These are phyloP conservation scores for Seminavis robusta DNA, from an alignment of 108 stramenopile species.

Conservation along the genomic window DNA sequence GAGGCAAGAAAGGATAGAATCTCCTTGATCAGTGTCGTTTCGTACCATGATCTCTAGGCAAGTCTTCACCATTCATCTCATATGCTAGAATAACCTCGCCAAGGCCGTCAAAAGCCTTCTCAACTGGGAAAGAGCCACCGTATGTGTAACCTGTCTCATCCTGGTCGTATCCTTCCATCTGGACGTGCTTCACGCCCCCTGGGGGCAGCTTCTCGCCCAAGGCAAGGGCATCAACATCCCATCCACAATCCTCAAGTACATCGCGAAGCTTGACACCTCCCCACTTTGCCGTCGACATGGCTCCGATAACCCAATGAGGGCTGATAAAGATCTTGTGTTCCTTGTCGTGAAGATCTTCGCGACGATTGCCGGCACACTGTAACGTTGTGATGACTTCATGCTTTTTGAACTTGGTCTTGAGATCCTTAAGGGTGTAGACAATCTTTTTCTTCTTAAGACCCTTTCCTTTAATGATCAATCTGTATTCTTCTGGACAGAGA, in stretches of 20 bases:
- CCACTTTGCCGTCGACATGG: conserved; percentile 79
- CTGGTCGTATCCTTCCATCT: conserved; percentile 57
- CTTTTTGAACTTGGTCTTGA: conserved; percentile 59
- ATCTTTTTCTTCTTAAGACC: conserved; percentile 46
- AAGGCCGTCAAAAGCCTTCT: conserved; percentile 51
- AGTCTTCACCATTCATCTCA: conserved; percentile 73
- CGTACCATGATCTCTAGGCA: conserved; percentile 77
- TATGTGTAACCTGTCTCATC: conserved; percentile 33
- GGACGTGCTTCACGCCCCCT: conserved; percentile 40
- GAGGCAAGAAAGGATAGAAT: no score
- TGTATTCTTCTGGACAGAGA: conserved; percentile 52
- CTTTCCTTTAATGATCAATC: no score
- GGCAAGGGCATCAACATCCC: conserved; percentile 36
- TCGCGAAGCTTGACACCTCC: conserved; percentile 70
- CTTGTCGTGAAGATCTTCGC: conserved; percentile 51
- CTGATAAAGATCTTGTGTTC: no score
- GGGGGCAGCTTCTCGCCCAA: conserved; percentile 4
- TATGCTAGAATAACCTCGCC: conserved; percentile 76
- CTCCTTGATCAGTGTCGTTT: no score
- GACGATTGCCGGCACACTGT: conserved; percentile 84
- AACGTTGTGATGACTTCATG: conserved; percentile 59
- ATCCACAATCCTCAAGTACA: conserved; percentile 32
- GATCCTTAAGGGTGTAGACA: conserved; percentile 61
- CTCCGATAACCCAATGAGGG: conserved; percentile 65
- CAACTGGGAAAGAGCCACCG: conserved; percentile 34